Evolutionary conservation across 306 rosid genomes (phyloP).

Genomic region (Lupinus albus): DNA sequence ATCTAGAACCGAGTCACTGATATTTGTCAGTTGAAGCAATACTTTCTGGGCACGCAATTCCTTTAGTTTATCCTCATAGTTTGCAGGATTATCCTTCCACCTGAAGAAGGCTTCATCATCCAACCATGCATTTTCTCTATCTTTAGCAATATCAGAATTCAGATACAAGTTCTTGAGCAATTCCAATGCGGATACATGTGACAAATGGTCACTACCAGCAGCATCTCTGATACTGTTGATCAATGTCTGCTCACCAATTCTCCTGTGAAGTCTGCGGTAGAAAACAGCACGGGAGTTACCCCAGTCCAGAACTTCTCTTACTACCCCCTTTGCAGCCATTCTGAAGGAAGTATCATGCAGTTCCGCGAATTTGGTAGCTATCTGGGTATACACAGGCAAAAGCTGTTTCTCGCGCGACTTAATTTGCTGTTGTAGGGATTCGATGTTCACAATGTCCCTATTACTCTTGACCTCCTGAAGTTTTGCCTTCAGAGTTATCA

Average conservation of each 20-base stretch:
- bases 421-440: slow-evolving; percentile 77
- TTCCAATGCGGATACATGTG: slow-evolving; percentile 64
- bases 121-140: slow-evolving; percentile 67
- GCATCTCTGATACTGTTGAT: slow-evolving; percentile 74
- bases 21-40: slow-evolving; percentile 67
- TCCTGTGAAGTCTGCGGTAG: slow-evolving; percentile 73
- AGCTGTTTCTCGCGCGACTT: slow-evolving; percentile 87
- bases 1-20: slow-evolving; percentile 71
- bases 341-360: slow-evolving; percentile 91
- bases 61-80: slow-evolving; percentile 79
- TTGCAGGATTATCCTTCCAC: slow-evolving; percentile 67
- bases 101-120: slow-evolving; percentile 81
- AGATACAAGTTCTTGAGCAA: slow-evolving; percentile 74
- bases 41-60: slow-evolving; percentile 84
- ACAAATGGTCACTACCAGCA: slow-evolving; percentile 85
- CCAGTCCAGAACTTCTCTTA: slow-evolving; percentile 89
- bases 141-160: slow-evolving; percentile 56
- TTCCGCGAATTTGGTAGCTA: slow-evolving; percentile 93
- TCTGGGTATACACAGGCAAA: slow-evolving; percentile 88
- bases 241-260: slow-evolving; percentile 76
- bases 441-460: slow-evolving; percentile 45
- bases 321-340: slow-evolving; percentile 94
- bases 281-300: slow-evolving; percentile 77
- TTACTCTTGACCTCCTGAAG: slow-evolving; percentile 74
- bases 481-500: slow-evolving; percentile 70